Percentiles rank a stretch among this genome's conserved stretches.
Conservation (phyloP, 2,329 filamentous ascomycete genomes). For the Pezizomycotina sp. region DNA sequence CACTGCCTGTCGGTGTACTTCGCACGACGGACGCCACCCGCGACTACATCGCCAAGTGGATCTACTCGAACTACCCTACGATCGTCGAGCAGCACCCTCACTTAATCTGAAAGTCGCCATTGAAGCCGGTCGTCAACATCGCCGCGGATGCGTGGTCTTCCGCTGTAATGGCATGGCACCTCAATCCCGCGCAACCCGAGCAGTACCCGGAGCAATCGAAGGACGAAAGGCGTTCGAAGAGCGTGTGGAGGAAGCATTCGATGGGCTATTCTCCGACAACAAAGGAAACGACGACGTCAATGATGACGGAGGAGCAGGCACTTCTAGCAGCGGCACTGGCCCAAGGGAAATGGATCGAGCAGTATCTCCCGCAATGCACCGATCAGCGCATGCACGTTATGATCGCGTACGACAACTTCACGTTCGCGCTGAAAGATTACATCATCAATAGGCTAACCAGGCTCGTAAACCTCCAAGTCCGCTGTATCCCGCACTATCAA, state of each 20-base stretch:
- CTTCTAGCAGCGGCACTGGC: slow-evolving; percentile 2
- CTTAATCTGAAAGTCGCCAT: slow-evolving; percentile 10
- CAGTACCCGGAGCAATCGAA: slow-evolving; percentile 12
- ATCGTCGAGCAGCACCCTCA: slow-evolving; percentile 15
- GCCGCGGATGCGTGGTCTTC: slow-evolving; percentile 17
- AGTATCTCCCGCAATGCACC: slow-evolving; percentile 17
- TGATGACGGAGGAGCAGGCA: too few relatives aligned
- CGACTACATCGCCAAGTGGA: slow-evolving; percentile 17
- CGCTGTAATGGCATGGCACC: slow-evolving; percentile 11
- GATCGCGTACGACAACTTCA: too few relatives aligned
- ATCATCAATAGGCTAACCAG: too few relatives aligned
- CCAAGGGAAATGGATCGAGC: slow-evolving; percentile 18
- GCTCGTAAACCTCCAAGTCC: too few relatives aligned
- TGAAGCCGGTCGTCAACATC: slow-evolving; percentile 14
- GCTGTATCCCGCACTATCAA: too few relatives aligned
- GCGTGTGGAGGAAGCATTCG: slow-evolving; percentile 10
- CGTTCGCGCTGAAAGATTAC: too few relatives aligned
- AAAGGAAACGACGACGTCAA: too few relatives aligned
- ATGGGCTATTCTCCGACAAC: too few relatives aligned
- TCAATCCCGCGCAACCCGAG: slow-evolving; percentile 5
- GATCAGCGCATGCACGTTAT: too few relatives aligned
- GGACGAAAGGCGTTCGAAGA: slow-evolving; percentile 4
- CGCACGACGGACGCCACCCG: slow-evolving; percentile 27
- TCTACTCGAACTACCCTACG: slow-evolving; percentile 12
- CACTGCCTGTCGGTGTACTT: slow-evolving; percentile 45